Percentiles rank a stretch among this genome's conserved stretches.
Conservation (phyloP, 1,284 basidiomycete species). For the Ganoderma meredithae region DNA sequence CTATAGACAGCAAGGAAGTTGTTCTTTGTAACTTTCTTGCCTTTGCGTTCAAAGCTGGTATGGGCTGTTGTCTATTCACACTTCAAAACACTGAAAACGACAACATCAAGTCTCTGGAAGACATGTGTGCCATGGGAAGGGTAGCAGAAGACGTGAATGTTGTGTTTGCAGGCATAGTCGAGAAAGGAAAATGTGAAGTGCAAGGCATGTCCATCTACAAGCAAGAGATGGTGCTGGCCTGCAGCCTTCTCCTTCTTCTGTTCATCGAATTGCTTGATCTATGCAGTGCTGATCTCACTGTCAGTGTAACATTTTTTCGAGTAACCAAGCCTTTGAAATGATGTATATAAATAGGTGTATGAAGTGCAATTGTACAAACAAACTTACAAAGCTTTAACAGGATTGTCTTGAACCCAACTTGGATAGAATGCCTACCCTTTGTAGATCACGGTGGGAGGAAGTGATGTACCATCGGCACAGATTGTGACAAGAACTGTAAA, state of each 20-base stretch:
- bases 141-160: neutral
- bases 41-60: neutral
- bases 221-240: neutral
- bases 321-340: constrained; percentile 7
- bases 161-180: neutral
- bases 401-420: constrained; percentile 48
- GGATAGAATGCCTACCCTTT: constrained; percentile 46
- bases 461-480: constrained; percentile 44
- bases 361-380: no score
- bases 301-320: neutral
- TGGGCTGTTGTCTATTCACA: neutral
- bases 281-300: neutral
- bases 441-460: constrained; percentile 43
- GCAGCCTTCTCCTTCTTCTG: neutral
- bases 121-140: neutral
- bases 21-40: neutral
- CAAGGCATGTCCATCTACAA: neutral
- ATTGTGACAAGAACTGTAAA: constrained; percentile 50
- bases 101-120: neutral
- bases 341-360: no score
- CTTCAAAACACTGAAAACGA: neutral
- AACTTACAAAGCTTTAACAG: constrained; percentile 47
- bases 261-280: neutral
- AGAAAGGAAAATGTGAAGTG: neutral
- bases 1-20: neutral